Percentiles rank a stretch among this genome's conserved stretches.
Conservation (phyloP, 108 stramenopile species). For the Parmales sp. region DNA sequence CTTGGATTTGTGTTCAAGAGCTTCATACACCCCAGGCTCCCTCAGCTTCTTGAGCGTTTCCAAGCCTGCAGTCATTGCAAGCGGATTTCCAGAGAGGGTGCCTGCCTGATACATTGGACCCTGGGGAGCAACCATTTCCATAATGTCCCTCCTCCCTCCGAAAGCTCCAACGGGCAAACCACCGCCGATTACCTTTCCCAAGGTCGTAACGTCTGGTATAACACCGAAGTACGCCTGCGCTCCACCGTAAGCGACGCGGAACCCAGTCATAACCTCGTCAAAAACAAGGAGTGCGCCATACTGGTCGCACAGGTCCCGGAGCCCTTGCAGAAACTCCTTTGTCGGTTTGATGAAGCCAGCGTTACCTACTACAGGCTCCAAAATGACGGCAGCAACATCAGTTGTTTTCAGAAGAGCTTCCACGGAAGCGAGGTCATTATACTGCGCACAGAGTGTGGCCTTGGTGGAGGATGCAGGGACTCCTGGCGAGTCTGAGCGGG, state of each 20-base stretch:
- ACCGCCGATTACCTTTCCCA: slow-evolving; percentile 98
- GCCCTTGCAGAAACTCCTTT: slow-evolving; percentile 83
- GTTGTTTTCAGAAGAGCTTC: slow-evolving; percentile 72
- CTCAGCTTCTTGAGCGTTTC: slow-evolving; percentile 87
- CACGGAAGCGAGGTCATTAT: slow-evolving; percentile 89
- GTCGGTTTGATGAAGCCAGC: slow-evolving; percentile 96
- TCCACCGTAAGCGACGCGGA: slow-evolving; percentile 93
- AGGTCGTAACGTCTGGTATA: slow-evolving; percentile 93
- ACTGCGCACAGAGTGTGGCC: slow-evolving; percentile 87
- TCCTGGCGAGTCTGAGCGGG: slow-evolving; percentile 92
- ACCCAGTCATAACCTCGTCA: slow-evolving; percentile 99
- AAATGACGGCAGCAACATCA: slow-evolving; percentile 86
- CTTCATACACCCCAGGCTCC: slow-evolving; percentile 71
- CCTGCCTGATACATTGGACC: slow-evolving; percentile 99
- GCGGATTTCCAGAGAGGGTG: slow-evolving; percentile 89
- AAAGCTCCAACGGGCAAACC: slow-evolving; percentile 95
- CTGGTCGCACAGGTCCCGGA: slow-evolving; percentile 65
- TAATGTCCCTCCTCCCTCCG: slow-evolving; percentile 93
- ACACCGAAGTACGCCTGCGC: slow-evolving; percentile 93
- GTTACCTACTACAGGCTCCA: slow-evolving; percentile 97
- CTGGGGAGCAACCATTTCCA: slow-evolving; percentile 91
- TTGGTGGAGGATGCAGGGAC: slow-evolving; percentile 82
- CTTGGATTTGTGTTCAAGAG: slow-evolving; percentile 81
- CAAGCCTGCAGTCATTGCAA: slow-evolving; percentile 96
- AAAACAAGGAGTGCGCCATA: slow-evolving; percentile 88